Percentiles rank a stretch among this genome's conserved stretches.
Evolutionary conservation across 2,329 filamentous ascomycete genomes (phyloP).

Genomic region (Fusarium luffae): DNA sequence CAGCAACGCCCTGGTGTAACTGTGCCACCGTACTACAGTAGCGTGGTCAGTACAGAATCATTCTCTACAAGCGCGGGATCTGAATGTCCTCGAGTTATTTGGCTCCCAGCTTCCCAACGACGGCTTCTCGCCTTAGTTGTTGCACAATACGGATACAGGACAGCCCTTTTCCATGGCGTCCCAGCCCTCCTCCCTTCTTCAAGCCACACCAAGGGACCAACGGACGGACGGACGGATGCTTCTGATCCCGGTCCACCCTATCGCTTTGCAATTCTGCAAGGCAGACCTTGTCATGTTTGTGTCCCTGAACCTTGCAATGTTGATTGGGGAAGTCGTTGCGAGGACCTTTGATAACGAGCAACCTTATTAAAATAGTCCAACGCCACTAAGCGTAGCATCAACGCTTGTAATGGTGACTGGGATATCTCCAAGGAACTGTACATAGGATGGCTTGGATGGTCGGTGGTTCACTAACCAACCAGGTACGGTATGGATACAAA

Average conservation of each 20-base stretch:
- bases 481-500: background rate
- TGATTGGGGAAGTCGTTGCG: conserved; percentile 34
- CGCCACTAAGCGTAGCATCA: background rate
- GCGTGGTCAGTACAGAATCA: background rate
- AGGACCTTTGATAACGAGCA: conserved; percentile 2
- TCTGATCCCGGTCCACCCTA: conserved; percentile 7
- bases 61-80: conserved; percentile 24
- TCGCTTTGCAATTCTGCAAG: background rate
- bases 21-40: background rate
- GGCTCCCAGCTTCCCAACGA: conserved; percentile 2
- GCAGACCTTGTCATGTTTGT: conserved; percentile 1
- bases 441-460: background rate
- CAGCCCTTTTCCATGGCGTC: background rate
- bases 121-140: conserved; percentile 17
- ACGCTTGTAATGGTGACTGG: conserved; percentile 10
- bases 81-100: background rate
- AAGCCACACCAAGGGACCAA: conserved; percentile 31
- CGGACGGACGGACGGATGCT: background rate
- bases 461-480: background rate
- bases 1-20: conserved; percentile 9
- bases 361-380: background rate
- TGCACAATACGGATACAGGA: conserved; percentile 4
- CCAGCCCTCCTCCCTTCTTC: conserved; percentile 2
- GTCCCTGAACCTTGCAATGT: conserved; percentile 1
- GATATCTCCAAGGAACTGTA: background rate